Evolutionary conservation across 1,284 basidiomycete genomes (phyloP).

Genomic region (Moniliophthora roreri): DNA sequence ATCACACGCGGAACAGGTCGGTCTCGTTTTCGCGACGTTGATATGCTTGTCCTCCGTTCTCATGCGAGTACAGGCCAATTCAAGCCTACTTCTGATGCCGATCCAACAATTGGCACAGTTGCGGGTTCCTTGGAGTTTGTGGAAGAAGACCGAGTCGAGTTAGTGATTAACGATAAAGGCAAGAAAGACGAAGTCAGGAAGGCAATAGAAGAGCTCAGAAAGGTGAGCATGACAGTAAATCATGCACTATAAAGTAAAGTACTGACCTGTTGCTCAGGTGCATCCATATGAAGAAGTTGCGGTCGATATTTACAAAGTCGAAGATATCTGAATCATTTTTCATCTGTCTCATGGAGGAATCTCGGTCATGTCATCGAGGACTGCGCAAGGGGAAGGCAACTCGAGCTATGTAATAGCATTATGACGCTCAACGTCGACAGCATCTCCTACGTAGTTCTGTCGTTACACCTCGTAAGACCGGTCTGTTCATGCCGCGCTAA

Average conservation of each 20-base stretch:
- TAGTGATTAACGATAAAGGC: conserved; percentile 44
- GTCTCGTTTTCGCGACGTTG: not conserved
- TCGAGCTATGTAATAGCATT: too few relatives aligned
- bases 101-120: conserved; percentile 39
- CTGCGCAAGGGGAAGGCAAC: too few relatives aligned
- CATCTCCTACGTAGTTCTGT: too few relatives aligned
- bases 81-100: conserved; percentile 38
- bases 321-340: conserved; percentile 45
- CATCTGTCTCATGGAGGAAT: too few relatives aligned
- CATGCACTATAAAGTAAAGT: not conserved
- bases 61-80: conserved; percentile 42
- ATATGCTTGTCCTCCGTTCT: conserved; percentile 2
- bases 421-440: too few relatives aligned
- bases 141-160: conserved; percentile 54
- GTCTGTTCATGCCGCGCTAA: too few relatives aligned
- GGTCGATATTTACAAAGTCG: conserved; percentile 53
- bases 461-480: too few relatives aligned
- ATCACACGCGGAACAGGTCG: conserved; percentile 44
- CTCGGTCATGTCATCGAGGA: too few relatives aligned
- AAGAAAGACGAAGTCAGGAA: conserved; percentile 35
- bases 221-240: conserved; percentile 31
- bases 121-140: conserved; percentile 44
- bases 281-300: conserved; percentile 62
- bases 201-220: conserved; percentile 45
- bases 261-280: conserved; percentile 34